Evolutionary conservation across 2,329 filamentous ascomycete genomes (phyloP).

Genomic region (Onygena corvina): DNA sequence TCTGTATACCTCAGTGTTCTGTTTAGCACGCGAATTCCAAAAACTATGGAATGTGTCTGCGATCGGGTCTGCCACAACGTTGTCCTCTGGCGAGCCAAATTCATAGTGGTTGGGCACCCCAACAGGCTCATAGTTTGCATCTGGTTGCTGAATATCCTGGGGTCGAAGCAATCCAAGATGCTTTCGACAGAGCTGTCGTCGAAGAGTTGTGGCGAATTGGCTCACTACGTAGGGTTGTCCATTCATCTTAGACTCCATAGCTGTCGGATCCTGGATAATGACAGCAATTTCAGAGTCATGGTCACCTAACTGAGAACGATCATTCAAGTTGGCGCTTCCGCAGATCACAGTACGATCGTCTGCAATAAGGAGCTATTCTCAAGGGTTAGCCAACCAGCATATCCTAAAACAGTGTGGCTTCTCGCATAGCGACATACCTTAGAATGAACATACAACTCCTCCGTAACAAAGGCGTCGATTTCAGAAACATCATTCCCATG

Average conservation of each 20-base stretch:
- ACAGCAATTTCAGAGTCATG: constrained; percentile 89
- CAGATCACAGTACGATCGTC: constrained; percentile 75
- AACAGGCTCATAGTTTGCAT: constrained; percentile 47
- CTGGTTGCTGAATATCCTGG: constrained; percentile 53
- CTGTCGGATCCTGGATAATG: constrained; percentile 64
- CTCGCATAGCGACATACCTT: constrained; percentile 51
- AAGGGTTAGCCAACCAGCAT: not conserved
- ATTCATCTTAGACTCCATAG: constrained; percentile 60
- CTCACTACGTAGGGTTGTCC: constrained; percentile 60
- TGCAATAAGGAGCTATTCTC: constrained; percentile 50
- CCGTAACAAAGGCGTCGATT: constrained; percentile 77
- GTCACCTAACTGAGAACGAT: constrained; percentile 64
- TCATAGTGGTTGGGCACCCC: constrained; percentile 46
- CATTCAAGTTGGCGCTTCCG: constrained; percentile 60
- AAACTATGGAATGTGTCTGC: constrained; percentile 42
- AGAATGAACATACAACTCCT: constrained; percentile 89
- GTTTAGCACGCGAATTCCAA: constrained; percentile 48
- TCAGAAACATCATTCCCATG: constrained; percentile 58
- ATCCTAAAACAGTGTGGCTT: not conserved
- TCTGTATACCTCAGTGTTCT: constrained; percentile 49
- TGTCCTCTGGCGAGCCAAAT: constrained; percentile 39
- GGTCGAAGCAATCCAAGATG: constrained; percentile 70
- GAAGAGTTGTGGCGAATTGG: constrained; percentile 65
- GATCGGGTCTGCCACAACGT: constrained; percentile 46
- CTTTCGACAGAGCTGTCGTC: constrained; percentile 78